These are phyloP conservation scores for Lasiodiplodia gonubiensis DNA, from an alignment of 2,329 filamentous ascomycete genomes.

Conservation along the genomic window DNA sequence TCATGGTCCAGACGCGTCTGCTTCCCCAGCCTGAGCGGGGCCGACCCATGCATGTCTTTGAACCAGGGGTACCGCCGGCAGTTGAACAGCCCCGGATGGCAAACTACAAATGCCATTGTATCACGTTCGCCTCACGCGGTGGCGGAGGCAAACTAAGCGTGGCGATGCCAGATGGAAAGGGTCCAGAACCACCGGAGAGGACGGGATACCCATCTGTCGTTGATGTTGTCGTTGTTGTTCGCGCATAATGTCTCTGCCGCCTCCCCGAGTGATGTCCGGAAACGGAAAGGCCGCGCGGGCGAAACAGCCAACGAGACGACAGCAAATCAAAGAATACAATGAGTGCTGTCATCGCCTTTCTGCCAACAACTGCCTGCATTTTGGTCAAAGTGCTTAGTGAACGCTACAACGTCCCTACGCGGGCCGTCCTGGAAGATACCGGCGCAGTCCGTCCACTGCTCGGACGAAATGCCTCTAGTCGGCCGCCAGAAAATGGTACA, in stretches of 20 bases:
- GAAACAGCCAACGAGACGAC: neutral
- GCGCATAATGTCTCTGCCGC: neutral
- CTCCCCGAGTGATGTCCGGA: neutral
- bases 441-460: neutral
- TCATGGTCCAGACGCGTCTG: no score
- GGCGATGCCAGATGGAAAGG: neutral
- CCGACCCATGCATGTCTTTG: no score
- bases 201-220: neutral
- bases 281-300: neutral
- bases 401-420: neutral
- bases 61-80: no score
- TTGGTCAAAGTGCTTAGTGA: neutral
- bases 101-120: neutral
- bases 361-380: neutral
- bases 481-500: neutral
- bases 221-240: neutral
- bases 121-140: neutral
- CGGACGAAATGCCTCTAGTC: neutral
- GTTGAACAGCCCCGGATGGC: no score
- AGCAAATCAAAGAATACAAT: neutral
- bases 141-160: neutral
- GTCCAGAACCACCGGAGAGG: neutral
- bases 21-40: no score
- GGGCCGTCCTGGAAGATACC: neutral
- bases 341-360: neutral